phyloP scores from a whole-genome alignment of 805 yeast species.

The Middelhovenomyces tepae region DNA sequence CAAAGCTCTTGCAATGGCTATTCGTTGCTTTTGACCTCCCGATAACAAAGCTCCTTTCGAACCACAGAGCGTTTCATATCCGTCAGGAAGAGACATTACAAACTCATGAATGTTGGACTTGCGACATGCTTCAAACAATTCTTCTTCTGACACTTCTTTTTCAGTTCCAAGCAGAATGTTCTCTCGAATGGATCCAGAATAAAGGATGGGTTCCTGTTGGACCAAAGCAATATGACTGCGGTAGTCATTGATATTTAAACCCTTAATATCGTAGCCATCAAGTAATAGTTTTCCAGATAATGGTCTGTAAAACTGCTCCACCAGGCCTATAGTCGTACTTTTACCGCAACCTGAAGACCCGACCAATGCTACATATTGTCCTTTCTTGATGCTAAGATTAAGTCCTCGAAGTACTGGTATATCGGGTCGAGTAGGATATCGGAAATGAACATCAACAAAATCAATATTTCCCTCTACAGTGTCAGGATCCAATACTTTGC shows the following conservation, averaged over 20 bases:
- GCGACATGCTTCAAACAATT: conserved; percentile 37
- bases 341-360: conserved; percentile 60
- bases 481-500: conserved; percentile 22
- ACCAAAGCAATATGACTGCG: conserved; percentile 49
- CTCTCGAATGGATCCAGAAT: conserved; percentile 47
- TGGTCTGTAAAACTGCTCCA: conserved; percentile 45
- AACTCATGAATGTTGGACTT: conserved; percentile 54
- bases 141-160: conserved; percentile 32
- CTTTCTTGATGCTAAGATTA: conserved; percentile 38
- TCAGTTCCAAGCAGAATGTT: conserved; percentile 48
- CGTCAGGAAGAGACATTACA: conserved; percentile 47
- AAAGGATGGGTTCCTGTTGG: conserved; percentile 53
- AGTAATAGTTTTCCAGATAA: conserved; percentile 40
- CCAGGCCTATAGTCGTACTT: conserved; percentile 44
- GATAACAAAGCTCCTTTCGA: conserved; percentile 50
- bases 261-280: conserved; percentile 43
- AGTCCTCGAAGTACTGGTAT: conserved; percentile 44
- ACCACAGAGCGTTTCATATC: conserved; percentile 50
- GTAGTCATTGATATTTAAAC: conserved; percentile 41
- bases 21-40: conserved; percentile 72
- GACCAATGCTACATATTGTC: conserved; percentile 55
- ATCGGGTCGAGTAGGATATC: conserved; percentile 54
- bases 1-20: conserved; percentile 68
- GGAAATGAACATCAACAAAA: conserved; percentile 50
- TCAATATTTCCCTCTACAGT: conserved; percentile 43